Percentiles rank a stretch among this genome's conserved stretches.
Evolutionary conservation across 768 basidiomycete species (phyloP).

Genomic region (Collybia nuda): DNA sequence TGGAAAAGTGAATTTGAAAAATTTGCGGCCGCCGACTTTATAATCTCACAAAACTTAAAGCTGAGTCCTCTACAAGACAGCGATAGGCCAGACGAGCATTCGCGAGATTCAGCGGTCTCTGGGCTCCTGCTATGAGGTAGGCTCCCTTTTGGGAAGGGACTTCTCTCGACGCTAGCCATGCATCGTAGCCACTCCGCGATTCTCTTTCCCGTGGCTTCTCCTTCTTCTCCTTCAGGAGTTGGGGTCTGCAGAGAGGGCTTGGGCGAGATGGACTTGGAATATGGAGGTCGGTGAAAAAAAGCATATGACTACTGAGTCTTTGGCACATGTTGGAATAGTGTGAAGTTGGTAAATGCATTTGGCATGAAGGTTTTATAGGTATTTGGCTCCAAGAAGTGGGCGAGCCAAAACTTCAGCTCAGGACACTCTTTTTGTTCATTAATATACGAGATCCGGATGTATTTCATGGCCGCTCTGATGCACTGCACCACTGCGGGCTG

Average conservation of each 20-base stretch:
- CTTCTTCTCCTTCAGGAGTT: constrained; percentile 7
- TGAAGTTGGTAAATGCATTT: constrained; percentile 30
- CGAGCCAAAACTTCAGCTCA: constrained; percentile 11
- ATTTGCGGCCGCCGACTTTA: constrained; percentile 4
- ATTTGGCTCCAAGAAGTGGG: constrained; percentile 18
- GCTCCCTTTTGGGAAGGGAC: constrained; percentile 43
- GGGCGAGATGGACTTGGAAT: constrained; percentile 26
- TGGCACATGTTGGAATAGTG: constrained; percentile 39
- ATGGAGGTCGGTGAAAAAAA: constrained; percentile 36
- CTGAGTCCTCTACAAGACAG: constrained; percentile 51
- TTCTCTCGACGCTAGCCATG: constrained; percentile 59
- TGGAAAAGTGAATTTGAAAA: constrained; percentile 8
- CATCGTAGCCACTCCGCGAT: constrained; percentile 41
- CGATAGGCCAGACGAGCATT: constrained; percentile 58
- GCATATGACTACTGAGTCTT: constrained; percentile 32
- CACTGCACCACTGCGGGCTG: constrained; percentile 39
- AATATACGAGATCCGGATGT: constrained; percentile 49
- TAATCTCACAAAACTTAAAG: constrained; percentile 50
- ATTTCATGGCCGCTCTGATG: constrained; percentile 45
- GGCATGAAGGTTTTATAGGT: constrained; percentile 19
- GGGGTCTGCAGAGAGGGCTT: constrained; percentile 19
- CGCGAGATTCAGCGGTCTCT: constrained; percentile 55
- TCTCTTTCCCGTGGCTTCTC: constrained; percentile 4
- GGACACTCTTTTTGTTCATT: constrained; percentile 25
- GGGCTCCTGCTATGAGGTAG: constrained; percentile 64